phyloP scores from a whole-genome alignment of 352 stramenopile genomes.

The Phytophthora vignae region DNA sequence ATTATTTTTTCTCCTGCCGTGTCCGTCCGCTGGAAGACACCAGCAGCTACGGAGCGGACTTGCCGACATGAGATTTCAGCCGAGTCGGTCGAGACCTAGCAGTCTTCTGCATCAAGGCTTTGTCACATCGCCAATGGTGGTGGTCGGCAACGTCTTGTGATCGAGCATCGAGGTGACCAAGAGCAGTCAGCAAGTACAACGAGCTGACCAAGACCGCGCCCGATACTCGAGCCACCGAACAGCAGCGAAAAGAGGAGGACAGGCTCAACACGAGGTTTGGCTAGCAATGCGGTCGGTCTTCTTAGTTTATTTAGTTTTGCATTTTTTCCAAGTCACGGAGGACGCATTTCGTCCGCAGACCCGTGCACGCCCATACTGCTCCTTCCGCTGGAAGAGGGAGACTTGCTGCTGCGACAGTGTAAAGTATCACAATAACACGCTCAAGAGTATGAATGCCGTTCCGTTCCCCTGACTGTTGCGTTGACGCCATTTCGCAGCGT shows the following conservation, averaged over 20 bases:
- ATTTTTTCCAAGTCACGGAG: slow-evolving; percentile 29
- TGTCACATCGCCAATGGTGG: neutral
- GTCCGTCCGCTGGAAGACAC: slow-evolving; percentile 20
- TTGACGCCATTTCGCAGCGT: slow-evolving; percentile 40
- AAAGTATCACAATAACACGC: slow-evolving; percentile 52
- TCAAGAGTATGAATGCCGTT: slow-evolving; percentile 21
- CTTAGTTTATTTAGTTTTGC: slow-evolving; percentile 39
- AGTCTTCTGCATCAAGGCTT: slow-evolving; percentile 5
- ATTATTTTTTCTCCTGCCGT: slow-evolving; percentile 23
- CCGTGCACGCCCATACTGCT: slow-evolving; percentile 24
- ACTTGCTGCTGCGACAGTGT: slow-evolving; percentile 38
- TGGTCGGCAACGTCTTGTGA: slow-evolving; percentile 22
- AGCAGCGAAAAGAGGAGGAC: slow-evolving; percentile 28
- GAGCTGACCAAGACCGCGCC: slow-evolving; percentile 20
- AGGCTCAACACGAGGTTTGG: slow-evolving; percentile 41
- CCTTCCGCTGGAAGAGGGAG: slow-evolving; percentile 60
- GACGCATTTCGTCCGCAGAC: slow-evolving; percentile 18
- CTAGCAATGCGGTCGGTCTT: slow-evolving; percentile 29
- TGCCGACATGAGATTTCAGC: slow-evolving; percentile 5
- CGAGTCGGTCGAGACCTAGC: slow-evolving; percentile 4
- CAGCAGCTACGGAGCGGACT: slow-evolving; percentile 16
- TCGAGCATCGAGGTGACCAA: slow-evolving; percentile 7
- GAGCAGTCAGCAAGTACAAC: slow-evolving; percentile 10
- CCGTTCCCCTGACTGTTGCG: slow-evolving; percentile 25
- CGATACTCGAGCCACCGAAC: slow-evolving; percentile 14